Evolutionary conservation across 352 stramenopile species (phyloP).

Genomic region (Phytophthora constricta): DNA sequence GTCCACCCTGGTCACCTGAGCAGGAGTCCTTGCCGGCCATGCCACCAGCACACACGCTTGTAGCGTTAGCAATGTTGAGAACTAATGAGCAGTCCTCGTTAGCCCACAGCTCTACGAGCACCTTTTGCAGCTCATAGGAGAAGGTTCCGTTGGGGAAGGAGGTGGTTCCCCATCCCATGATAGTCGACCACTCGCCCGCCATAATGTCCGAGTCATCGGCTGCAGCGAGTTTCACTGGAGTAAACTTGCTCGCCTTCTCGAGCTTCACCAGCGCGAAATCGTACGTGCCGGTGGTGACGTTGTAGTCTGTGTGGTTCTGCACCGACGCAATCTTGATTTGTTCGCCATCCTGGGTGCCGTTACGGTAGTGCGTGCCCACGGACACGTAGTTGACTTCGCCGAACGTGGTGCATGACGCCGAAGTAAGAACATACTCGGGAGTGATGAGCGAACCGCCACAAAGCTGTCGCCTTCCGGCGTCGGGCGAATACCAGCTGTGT

Average conservation of each 20-base stretch:
- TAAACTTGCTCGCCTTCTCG: slow-evolving; percentile 22
- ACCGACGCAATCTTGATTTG: slow-evolving; percentile 14
- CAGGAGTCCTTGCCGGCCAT: slow-evolving; percentile 5
- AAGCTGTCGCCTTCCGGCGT: slow-evolving; percentile 18
- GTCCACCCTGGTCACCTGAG: slow-evolving; percentile 15
- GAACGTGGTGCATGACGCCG: slow-evolving; percentile 8
- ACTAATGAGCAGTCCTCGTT: slow-evolving; percentile 15
- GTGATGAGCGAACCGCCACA: slow-evolving; percentile 22
- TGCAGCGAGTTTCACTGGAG: slow-evolving; percentile 16
- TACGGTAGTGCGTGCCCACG: slow-evolving; percentile 26
- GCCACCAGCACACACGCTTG: slow-evolving; percentile 26
- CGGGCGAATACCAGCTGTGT: slow-evolving; percentile 27
- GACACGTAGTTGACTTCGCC: slow-evolving; percentile 4
- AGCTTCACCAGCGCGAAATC: slow-evolving; percentile 35
- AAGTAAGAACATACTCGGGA: slow-evolving; percentile 16
- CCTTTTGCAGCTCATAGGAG: slow-evolving; percentile 24
- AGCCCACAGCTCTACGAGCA: slow-evolving; percentile 17
- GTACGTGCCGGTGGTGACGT: slow-evolving; percentile 18
- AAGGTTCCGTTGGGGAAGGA: slow-evolving; percentile 2
- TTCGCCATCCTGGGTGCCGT: slow-evolving; percentile 27
- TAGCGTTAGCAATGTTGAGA: slow-evolving; percentile 5
- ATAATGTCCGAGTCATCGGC: slow-evolving; percentile 24
- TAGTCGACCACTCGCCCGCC: slow-evolving; percentile 6
- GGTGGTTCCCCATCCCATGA: slow-evolving; percentile 23
- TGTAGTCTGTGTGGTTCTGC: slow-evolving; percentile 28